Evolutionary conservation across 2,329 filamentous ascomycete genomes (phyloP).

Genomic region (Periconia sp.): DNA sequence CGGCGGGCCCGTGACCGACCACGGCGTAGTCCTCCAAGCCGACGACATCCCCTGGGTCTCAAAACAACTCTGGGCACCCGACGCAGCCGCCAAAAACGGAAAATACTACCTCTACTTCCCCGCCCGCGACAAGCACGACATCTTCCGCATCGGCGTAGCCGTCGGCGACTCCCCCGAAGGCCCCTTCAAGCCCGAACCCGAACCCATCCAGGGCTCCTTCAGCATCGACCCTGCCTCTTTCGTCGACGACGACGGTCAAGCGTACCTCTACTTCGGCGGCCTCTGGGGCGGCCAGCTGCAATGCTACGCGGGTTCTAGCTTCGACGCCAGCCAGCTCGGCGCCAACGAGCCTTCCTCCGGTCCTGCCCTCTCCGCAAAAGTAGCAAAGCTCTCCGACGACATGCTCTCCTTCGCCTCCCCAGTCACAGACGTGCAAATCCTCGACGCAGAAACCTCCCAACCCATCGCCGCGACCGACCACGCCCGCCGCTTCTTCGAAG

Average conservation of each 20-base stretch:
- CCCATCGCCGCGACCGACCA: conserved; percentile 69
- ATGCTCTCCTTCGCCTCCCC: conserved; percentile 63
- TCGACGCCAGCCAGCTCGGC: conserved; percentile 46
- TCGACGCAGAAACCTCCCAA: conserved; percentile 61
- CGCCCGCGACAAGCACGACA: conserved; percentile 67
- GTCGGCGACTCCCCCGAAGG: conserved; percentile 65
- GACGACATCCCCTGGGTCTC: conserved; percentile 74
- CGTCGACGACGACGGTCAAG: conserved; percentile 67
- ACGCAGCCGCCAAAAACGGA: conserved; percentile 68
- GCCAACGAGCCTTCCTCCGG: conserved; percentile 39
- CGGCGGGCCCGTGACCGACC: conserved; percentile 65
- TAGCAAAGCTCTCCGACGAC: conserved; percentile 63
- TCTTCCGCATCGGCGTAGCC: conserved; percentile 77
- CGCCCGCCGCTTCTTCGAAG: conserved; percentile 76
- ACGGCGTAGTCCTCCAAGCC: conserved; percentile 67
- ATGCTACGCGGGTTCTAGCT: conserved; percentile 64
- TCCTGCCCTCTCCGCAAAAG: conserved; percentile 65
- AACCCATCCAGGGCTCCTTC: conserved; percentile 68
- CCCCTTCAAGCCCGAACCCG: conserved; percentile 67
- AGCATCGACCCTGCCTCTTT: conserved; percentile 77
- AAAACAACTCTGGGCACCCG: conserved; percentile 80
- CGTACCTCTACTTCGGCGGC: conserved; percentile 75
- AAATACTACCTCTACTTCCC: conserved; percentile 80
- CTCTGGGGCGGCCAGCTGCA: conserved; percentile 81
- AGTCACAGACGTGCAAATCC: conserved; percentile 64